Evolutionary conservation across 192 early-diverging fungal species (phyloP).

Genomic region (Backusella mclennaniae): DNA sequence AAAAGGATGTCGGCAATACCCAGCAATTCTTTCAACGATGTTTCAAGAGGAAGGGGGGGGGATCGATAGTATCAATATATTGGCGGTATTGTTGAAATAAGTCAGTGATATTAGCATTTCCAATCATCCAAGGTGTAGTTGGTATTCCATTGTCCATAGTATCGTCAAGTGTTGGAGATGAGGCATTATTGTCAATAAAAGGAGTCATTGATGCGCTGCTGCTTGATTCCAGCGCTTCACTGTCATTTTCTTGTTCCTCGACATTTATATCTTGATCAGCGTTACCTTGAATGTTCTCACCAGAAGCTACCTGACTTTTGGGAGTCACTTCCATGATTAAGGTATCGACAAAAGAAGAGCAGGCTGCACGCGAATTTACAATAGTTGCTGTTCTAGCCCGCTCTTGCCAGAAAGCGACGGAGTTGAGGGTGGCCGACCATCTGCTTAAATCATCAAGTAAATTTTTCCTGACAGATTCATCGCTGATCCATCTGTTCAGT

Average conservation of each 20-base stretch:
- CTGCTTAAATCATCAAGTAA: background rate
- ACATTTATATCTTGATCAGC: slow-evolving; percentile 7
- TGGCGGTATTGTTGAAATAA: slow-evolving; percentile 13
- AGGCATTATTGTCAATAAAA: slow-evolving; percentile 8
- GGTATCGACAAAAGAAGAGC: background rate
- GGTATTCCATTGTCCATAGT: slow-evolving; percentile 5
- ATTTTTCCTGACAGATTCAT: background rate
- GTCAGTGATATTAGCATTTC: slow-evolving; percentile 4
- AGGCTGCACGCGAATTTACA: background rate
- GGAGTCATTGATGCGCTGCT: slow-evolving; percentile 13
- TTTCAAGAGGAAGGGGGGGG: slow-evolving; percentile 8
- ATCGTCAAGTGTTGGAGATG: slow-evolving; percentile 10
- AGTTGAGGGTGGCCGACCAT: background rate
- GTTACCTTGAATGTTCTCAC: background rate
- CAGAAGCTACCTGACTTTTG: background rate
- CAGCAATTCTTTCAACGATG: slow-evolving; percentile 8
- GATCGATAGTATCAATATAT: slow-evolving; percentile 1
- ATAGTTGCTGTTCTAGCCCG: background rate
- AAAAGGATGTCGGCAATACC: slow-evolving; percentile 7
- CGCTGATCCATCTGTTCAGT: background rate
- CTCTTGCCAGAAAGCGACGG: background rate
- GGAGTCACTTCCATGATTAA: background rate
- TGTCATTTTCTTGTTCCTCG: slow-evolving; percentile 1
- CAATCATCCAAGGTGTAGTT: slow-evolving; percentile 12
- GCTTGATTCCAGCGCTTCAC: slow-evolving; percentile 8